phyloP scores from a whole-genome alignment of 2,329 filamentous ascomycete species.

The Penicillium sp. region DNA sequence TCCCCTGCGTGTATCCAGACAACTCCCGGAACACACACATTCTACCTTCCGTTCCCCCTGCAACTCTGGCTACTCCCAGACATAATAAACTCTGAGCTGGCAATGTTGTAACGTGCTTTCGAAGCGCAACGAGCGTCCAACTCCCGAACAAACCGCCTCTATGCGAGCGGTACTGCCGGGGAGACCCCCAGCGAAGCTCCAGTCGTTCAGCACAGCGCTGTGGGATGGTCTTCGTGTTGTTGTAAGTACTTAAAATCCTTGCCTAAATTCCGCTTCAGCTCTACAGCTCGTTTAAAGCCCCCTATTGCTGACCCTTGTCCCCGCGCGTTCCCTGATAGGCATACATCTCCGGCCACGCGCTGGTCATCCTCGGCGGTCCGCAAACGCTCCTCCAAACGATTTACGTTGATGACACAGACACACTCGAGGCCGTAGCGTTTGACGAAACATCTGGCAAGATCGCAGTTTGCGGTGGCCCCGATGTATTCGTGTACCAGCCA shows the following conservation, averaged over 20 bases:
- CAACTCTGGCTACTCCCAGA: neutral
- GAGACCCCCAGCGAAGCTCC: slow-evolving; percentile 72
- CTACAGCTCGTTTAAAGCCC: neutral
- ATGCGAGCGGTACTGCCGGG: slow-evolving; percentile 80
- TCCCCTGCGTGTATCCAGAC: slow-evolving; percentile 13
- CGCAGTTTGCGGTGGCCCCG: slow-evolving; percentile 65
- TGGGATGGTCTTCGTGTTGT: slow-evolving; percentile 72
- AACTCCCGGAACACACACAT: neutral
- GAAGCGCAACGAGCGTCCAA: slow-evolving; percentile 30
- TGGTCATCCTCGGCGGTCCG: slow-evolving; percentile 76
- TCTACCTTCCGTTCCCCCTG: neutral
- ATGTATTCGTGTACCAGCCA: slow-evolving; percentile 76
- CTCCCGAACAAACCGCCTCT: slow-evolving; percentile 43
- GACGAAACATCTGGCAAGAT: slow-evolving; percentile 84
- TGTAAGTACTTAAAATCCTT: slow-evolving; percentile 49
- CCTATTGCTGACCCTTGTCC: slow-evolving; percentile 13
- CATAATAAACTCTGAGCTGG: slow-evolving; percentile 12
- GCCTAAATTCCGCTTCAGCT: neutral
- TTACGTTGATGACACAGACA: slow-evolving; percentile 71
- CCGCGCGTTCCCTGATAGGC: slow-evolving; percentile 51
- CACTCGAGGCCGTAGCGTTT: slow-evolving; percentile 73
- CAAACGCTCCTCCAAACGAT: slow-evolving; percentile 81
- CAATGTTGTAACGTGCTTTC: slow-evolving; percentile 35
- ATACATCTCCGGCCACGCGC: slow-evolving; percentile 85
- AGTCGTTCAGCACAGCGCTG: slow-evolving; percentile 70